These are phyloP conservation scores for Cornus controversa DNA, from an alignment of 148 eudicot species.

Conservation along the genomic window DNA sequence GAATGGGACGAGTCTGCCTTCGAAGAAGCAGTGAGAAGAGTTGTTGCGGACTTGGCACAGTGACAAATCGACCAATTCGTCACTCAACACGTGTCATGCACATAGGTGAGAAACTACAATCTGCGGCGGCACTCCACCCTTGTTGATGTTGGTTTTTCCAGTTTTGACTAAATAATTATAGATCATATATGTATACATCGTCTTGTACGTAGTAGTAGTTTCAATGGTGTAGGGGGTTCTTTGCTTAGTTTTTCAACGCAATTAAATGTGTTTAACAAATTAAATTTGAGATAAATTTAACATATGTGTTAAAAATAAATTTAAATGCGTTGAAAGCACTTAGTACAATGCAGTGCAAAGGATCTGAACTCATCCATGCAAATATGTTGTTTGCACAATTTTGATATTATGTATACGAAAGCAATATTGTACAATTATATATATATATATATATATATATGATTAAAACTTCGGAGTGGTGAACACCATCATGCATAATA, in stretches of 20 bases:
- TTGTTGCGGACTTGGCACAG: conserved; percentile 42
- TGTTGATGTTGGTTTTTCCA: background rate
- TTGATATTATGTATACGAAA: background rate
- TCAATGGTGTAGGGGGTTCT: no score
- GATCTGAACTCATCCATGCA: no score
- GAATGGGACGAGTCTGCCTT: conserved; percentile 71
- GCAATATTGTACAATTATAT: no score
- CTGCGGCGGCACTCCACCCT: background rate
- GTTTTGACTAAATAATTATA: background rate
- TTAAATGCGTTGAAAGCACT: no score
- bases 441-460: background rate
- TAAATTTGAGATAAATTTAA: no score
- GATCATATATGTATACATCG: no score
- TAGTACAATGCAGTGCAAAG: no score
- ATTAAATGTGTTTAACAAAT: no score
- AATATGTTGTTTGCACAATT: background rate
- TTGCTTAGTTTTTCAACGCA: no score
- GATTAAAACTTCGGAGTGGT: background rate
- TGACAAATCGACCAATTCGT: conserved; percentile 10
- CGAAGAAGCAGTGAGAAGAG: conserved; percentile 63
- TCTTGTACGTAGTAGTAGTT: no score
- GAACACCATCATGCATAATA: no score
- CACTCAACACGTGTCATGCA: background rate
- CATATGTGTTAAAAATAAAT: no score
- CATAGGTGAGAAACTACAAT: background rate